These are phyloP conservation scores for Allium cepa DNA, from an alignment of 106 monocot genomes.

Conservation along the genomic window DNA sequence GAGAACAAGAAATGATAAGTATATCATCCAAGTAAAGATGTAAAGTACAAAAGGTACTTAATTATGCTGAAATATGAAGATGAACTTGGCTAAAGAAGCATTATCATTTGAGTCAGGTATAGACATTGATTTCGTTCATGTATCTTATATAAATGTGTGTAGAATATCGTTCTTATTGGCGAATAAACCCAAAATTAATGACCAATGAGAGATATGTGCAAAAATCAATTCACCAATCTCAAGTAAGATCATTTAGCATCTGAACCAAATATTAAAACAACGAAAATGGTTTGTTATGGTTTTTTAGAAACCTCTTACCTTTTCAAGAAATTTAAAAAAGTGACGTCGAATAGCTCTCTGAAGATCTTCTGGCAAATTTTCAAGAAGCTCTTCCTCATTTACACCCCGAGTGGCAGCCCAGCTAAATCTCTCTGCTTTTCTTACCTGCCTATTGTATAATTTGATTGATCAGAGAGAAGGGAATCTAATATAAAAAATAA, in stretches of 20 bases:
- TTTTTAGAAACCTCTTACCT: conserved; percentile 21
- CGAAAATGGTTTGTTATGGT: neutral
- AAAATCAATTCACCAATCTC: too few relatives aligned
- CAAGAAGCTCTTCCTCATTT: conserved; percentile 64
- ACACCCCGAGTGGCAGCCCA: conserved; percentile 86
- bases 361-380: conserved; percentile 72
- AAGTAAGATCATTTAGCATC: neutral
- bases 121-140: neutral
- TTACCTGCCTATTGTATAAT: conserved; percentile 41
- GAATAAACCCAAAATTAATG: too few relatives aligned
- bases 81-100: neutral
- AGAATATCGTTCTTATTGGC: neutral
- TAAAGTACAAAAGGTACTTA: neutral
- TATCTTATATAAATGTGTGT: neutral
- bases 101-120: neutral
- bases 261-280: neutral
- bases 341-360: conserved; percentile 53
- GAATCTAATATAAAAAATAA: neutral
- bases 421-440: conserved; percentile 64
- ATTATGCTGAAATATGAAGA: neutral
- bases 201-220: too few relatives aligned
- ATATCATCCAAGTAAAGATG: neutral
- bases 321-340: conserved; percentile 38
- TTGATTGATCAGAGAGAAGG: neutral
- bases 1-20: neutral